Base-by-base conservation (phyloP, 306 rosid species). In the Delonix regia region DNA sequence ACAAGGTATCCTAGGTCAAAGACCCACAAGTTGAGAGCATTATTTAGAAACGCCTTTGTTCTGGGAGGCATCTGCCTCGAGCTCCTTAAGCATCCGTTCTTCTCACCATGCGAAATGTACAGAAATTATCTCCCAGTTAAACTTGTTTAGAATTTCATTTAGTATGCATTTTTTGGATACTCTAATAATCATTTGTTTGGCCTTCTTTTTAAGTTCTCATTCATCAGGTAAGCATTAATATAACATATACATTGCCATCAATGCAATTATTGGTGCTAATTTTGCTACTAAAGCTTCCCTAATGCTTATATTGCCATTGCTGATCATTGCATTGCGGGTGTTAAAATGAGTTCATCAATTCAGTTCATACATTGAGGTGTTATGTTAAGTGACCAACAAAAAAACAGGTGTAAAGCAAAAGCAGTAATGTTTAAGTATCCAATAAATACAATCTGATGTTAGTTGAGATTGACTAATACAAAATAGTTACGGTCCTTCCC, bases 21-120 rank as follows among this genome's bases (percentile, higher is more conserved):
- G 73, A 78, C 33, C 22, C 18, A 11, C 64, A 74, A 22, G 56
- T 81, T 21, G 41, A 41, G 28, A 10, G 2, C 14, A 64, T 64
- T 5, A 33, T 81, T 34, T 80, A 81, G 34, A 80, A 73, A 62
- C 73, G 79, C 49, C 18, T 80, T 18, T 74, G 21, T 3, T 48
- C 79, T 7, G 57, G 6, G 4, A 56, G 84, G 24, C 76, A 5
- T 67, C 80, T 11, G 79, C 83, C 7, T 49, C 38, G 48, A 73
- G 41, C 74, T 80, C 1, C 83, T 73, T 14, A 6, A 8, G 10
- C 79, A 80, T 42, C 67, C 74, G 3, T 63, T 61, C 24, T 56
- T 56, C 14, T 12, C 51, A 12, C 51, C 51, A 45, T 45, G 24
- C 1, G 24, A 16, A 51, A 24, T 51, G 24, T 5, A 16, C 10